A percentile compares a stretch with the other conserved stretches of the same genome.
Evolutionary conservation across 495 filamentous ascomycete species (phyloP).

Genomic region (Penicillium salamii): DNA sequence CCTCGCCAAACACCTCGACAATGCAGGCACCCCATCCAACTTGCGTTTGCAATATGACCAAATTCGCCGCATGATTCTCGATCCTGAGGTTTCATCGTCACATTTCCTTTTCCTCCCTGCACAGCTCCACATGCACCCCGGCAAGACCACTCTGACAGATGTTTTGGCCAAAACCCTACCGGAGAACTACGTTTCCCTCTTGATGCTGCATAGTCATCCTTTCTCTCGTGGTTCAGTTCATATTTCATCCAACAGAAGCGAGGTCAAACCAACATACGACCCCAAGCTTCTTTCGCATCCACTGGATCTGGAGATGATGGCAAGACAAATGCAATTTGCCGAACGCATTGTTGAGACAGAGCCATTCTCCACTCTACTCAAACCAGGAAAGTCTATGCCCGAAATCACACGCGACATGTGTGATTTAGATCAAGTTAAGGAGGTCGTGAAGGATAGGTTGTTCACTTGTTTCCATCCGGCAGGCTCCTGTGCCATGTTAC

Average conservation of each 20-base stretch:
- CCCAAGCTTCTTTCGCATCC: slow-evolving; percentile 21
- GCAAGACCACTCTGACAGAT: slow-evolving; percentile 31
- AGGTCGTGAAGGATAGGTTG: slow-evolving; percentile 17
- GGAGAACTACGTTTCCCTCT: slow-evolving; percentile 14
- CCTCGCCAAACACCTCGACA: slow-evolving; percentile 22
- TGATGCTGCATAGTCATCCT: slow-evolving; percentile 16
- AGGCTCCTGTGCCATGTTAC: slow-evolving; percentile 43
- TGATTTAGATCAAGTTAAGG: slow-evolving; percentile 19
- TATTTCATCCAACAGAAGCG: slow-evolving; percentile 5
- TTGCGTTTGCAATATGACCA: slow-evolving; percentile 22
- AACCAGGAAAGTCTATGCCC: slow-evolving; percentile 12
- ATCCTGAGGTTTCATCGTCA: slow-evolving; percentile 23
- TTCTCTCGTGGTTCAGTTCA: slow-evolving; percentile 16
- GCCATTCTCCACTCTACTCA: slow-evolving; percentile 11
- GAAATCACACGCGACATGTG: slow-evolving; percentile 5
- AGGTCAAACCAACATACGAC: slow-evolving; percentile 13
- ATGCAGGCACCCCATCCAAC: slow-evolving; percentile 8
- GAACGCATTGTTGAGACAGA: slow-evolving; percentile 3
- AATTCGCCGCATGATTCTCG: slow-evolving; percentile 29
- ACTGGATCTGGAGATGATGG: slow-evolving; percentile 39
- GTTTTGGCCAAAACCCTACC: slow-evolving; percentile 11
- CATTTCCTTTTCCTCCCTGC: slow-evolving; percentile 41
- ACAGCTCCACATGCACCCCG: slow-evolving; percentile 29
- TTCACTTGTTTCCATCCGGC: slow-evolving; percentile 21
- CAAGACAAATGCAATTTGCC: slow-evolving; percentile 27